phyloP scores from a whole-genome alignment of 2,329 filamentous ascomycete genomes.

The Fonsecaea nubica region DNA sequence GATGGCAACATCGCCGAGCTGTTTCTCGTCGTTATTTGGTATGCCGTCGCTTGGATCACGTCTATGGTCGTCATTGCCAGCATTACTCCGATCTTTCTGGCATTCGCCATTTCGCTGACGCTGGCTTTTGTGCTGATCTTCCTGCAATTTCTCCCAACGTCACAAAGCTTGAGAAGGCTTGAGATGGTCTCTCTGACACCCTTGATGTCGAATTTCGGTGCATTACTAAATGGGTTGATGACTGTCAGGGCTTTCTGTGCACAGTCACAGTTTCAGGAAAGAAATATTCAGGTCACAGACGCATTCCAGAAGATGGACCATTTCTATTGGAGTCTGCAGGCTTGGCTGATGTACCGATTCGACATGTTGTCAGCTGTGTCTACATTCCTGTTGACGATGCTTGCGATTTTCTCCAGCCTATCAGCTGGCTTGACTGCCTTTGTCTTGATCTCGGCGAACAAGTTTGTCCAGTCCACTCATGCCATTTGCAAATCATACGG shows the following conservation, averaged over 20 bases:
- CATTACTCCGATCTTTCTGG: constrained; percentile 77
- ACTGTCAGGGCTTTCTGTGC: constrained; percentile 85
- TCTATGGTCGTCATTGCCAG: constrained; percentile 79
- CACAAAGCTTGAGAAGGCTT: constrained; percentile 79
- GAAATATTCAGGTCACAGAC: constrained; percentile 81
- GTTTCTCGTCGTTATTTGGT: constrained; percentile 73
- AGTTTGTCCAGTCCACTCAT: constrained; percentile 72
- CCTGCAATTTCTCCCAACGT: constrained; percentile 77
- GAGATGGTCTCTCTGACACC: constrained; percentile 91
- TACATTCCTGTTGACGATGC: constrained; percentile 73
- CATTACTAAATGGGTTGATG: constrained; percentile 81
- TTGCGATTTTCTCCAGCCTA: constrained; percentile 76
- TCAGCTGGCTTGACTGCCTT: constrained; percentile 83
- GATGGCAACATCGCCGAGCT: constrained; percentile 83
- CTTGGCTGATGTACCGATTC: constrained; percentile 83
- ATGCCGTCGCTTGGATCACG: constrained; percentile 72
- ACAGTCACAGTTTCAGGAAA: constrained; percentile 77
- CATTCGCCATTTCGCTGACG: constrained; percentile 73
- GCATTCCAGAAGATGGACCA: constrained; percentile 94
- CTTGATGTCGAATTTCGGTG: constrained; percentile 90
- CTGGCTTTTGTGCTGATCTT: constrained; percentile 75
- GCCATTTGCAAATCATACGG: constrained; percentile 80
- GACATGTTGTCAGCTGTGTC: constrained; percentile 73
- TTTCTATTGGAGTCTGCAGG: constrained; percentile 89
- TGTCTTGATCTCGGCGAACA: constrained; percentile 73